phyloP scores from a whole-genome alignment of 345 rosid genomes.

The Pistacia atlantica region DNA sequence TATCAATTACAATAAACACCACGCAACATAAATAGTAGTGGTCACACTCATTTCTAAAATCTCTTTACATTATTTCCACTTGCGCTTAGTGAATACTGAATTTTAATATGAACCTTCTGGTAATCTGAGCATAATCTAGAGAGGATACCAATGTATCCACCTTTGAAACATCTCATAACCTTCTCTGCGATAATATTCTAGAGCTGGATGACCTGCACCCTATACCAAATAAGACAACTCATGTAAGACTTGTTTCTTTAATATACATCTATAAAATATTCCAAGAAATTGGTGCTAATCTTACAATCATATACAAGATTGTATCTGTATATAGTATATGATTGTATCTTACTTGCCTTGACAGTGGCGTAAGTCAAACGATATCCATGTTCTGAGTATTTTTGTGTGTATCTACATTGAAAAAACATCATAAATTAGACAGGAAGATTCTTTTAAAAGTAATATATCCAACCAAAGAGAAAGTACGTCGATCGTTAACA shows the following conservation, averaged over 20 bases:
- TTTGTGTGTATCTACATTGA: slow-evolving; percentile 30
- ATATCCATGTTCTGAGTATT: slow-evolving; percentile 20
- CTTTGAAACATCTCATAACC: slow-evolving; percentile 20
- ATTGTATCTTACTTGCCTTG: slow-evolving; percentile 22
- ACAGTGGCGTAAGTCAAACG: slow-evolving; percentile 34
- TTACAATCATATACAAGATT: too few relatives aligned
- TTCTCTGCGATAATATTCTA: slow-evolving; percentile 26
- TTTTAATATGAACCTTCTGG: too few relatives aligned
- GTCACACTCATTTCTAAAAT: too few relatives aligned
- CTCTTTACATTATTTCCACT: too few relatives aligned
- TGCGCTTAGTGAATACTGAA: too few relatives aligned
- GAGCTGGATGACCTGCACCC: slow-evolving; percentile 37
- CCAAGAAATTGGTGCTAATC: neutral
- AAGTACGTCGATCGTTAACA: neutral
- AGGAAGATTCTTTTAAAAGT: too few relatives aligned
- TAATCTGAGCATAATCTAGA: neutral
- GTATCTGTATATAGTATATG: too few relatives aligned
- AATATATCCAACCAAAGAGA: neutral
- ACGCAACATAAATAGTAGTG: too few relatives aligned
- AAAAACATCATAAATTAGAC: too few relatives aligned
- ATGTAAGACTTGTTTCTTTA: too few relatives aligned
- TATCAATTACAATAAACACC: too few relatives aligned
- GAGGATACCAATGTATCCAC: slow-evolving; percentile 23
- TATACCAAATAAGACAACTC: neutral
- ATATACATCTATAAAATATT: too few relatives aligned